A percentile compares a stretch with the other conserved stretches of the same genome.
phyloP scores from a whole-genome alignment of 179 eudicot genomes.

The Actinidia polygama region DNA sequence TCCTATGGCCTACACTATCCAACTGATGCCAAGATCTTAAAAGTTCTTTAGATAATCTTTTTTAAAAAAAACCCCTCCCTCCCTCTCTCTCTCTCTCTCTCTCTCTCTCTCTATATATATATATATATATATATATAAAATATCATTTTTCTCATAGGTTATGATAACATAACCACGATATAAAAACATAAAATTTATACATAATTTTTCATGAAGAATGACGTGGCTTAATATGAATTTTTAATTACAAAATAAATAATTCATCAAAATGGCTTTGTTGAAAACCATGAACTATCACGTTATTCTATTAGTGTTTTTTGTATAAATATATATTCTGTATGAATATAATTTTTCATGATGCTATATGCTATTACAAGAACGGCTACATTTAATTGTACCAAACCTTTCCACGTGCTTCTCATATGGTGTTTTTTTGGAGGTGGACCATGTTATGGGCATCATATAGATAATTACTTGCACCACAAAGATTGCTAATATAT shows the following conservation, averaged over 20 bases:
- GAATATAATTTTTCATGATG: too few relatives aligned
- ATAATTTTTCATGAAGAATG: too few relatives aligned
- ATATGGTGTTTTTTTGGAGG: slow-evolving; percentile 12
- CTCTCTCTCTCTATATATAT: background rate
- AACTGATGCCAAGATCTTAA: slow-evolving; percentile 14
- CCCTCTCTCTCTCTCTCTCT: background rate
- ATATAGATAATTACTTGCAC: slow-evolving; percentile 11
- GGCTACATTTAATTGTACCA: slow-evolving; percentile 15
- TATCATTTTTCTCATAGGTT: background rate
- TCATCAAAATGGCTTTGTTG: too few relatives aligned
- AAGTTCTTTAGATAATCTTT: slow-evolving; percentile 5
- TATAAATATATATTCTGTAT: too few relatives aligned
- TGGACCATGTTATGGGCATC: background rate
- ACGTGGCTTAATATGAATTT: too few relatives aligned
- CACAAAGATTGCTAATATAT: background rate
- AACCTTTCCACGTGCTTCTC: slow-evolving; percentile 24
- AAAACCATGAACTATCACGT: too few relatives aligned
- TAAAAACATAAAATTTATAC: too few relatives aligned
- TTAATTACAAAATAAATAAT: too few relatives aligned
- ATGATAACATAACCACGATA: too few relatives aligned
- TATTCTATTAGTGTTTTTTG: too few relatives aligned
- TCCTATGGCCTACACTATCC: slow-evolving; percentile 13
- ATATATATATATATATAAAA: background rate
- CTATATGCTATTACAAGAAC: background rate
- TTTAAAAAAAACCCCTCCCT: too few relatives aligned